phyloP scores from a whole-genome alignment of 345 rosid genomes.

The Rhizophora mangle region DNA sequence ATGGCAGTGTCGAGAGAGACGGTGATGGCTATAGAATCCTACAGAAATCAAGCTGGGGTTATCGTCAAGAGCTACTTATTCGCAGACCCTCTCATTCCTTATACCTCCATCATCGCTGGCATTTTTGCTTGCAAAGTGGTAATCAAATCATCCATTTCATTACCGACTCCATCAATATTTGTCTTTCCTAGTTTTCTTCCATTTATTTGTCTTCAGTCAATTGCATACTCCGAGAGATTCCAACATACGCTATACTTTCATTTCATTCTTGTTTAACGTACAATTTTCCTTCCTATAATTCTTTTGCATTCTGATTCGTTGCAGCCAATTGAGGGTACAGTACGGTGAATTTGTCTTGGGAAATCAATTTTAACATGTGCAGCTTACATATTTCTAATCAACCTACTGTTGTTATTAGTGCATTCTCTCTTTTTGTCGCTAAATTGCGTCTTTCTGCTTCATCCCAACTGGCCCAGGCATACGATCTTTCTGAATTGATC shows the following conservation, averaged over 20 bases:
- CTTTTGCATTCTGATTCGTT: not conserved
- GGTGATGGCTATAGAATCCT: slow-evolving; percentile 55
- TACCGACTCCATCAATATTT: too few species aligned
- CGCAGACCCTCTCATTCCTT: slow-evolving; percentile 65
- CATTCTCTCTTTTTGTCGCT: not conserved
- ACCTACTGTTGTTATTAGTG: not conserved
- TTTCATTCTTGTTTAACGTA: not conserved
- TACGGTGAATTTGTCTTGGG: not conserved
- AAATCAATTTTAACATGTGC: not conserved
- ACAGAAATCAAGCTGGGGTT: slow-evolving; percentile 60
- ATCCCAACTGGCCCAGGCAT: slow-evolving; percentile 9
- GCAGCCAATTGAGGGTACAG: too few species aligned
- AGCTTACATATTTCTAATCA: not conserved
- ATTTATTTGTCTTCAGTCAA: not conserved
- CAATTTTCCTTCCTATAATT: too few species aligned
- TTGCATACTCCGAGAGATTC: slow-evolving; percentile 3
- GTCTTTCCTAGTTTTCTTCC: not conserved
- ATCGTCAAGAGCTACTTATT: slow-evolving; percentile 60
- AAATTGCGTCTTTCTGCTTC: not conserved
- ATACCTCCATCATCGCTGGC: slow-evolving; percentile 71
- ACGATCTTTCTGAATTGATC: slow-evolving; percentile 25
- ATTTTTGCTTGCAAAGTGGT: slow-evolving; percentile 83
- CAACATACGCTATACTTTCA: not conserved
- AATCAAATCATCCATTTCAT: not conserved
- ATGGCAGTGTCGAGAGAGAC: slow-evolving; percentile 34